A percentile compares a stretch with the other conserved stretches of the same genome.
Evolutionary conservation across 148 eudicot species (phyloP).

Genomic region (Oxyria digyna): DNA sequence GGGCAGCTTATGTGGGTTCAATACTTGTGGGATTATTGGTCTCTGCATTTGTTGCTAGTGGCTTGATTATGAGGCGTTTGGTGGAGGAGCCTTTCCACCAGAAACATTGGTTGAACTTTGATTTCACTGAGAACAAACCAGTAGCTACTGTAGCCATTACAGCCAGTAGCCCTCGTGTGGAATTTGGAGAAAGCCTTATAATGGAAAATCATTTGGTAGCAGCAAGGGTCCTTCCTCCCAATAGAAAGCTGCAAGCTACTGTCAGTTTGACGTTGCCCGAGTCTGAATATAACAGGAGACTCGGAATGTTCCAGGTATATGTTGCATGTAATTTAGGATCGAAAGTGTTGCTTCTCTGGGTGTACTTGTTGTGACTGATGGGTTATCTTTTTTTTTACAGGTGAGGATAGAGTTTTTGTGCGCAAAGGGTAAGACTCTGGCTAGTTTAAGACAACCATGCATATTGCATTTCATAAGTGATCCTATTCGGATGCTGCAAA

Average conservation of each 20-base stretch:
- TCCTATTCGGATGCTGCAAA: constrained; percentile 46
- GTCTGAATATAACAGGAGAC: constrained; percentile 72
- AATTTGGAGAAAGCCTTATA: constrained; percentile 21
- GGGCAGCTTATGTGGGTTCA: constrained; percentile 45
- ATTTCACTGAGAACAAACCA: constrained; percentile 67
- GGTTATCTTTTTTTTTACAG: constrained; percentile 18
- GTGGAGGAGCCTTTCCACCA: constrained; percentile 59
- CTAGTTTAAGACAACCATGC: constrained; percentile 61
- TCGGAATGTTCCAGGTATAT: constrained; percentile 86
- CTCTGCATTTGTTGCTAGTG: constrained; percentile 51
- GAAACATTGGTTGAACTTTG: constrained; percentile 48
- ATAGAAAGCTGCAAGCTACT: constrained; percentile 61
- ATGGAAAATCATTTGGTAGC: constrained; percentile 15
- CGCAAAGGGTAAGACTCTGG: constrained; percentile 39
- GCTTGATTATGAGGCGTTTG: constrained; percentile 39
- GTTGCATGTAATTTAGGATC: neutral
- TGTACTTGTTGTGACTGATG: neutral
- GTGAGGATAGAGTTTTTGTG: constrained; percentile 59
- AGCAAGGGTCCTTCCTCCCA: constrained; percentile 36
- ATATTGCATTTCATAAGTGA: constrained; percentile 68
- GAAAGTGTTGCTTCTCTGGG: neutral
- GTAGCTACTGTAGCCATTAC: constrained; percentile 44
- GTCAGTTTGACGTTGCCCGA: constrained; percentile 63
- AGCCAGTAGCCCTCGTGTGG: constrained; percentile 6
- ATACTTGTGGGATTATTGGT: constrained; percentile 41